These are phyloP conservation scores for Oryza brachyantha DNA, from an alignment of 176 grass and related monocot species.

Conservation along the genomic window DNA sequence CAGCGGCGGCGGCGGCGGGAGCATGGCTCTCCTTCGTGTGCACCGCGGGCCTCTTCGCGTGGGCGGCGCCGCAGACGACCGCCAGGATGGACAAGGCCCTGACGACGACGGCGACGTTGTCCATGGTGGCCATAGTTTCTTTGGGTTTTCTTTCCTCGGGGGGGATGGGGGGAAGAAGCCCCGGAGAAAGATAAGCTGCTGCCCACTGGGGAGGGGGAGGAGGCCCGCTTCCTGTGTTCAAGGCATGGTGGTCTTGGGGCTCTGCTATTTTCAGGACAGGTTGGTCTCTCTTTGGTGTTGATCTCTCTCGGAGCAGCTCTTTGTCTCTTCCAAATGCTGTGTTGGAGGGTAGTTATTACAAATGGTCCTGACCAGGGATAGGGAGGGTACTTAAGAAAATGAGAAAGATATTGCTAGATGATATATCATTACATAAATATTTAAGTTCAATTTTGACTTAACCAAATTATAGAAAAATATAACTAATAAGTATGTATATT, in stretches of 20 bases:
- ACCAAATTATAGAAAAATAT: no score
- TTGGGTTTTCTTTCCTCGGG: no score
- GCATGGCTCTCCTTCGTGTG: neutral
- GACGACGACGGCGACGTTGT: neutral
- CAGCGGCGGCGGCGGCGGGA: no score
- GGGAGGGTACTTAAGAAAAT: no score
- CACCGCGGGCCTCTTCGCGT: neutral
- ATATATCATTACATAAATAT: no score
- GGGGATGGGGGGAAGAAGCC: no score
- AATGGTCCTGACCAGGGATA: no score
- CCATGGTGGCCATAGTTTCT: slow-evolving; percentile 29
- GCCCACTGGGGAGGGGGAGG: neutral
- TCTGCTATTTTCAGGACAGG: slow-evolving; percentile 28
- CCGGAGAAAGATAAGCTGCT: slow-evolving; percentile 32
- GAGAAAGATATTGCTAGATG: no score
- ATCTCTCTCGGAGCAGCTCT: neutral
- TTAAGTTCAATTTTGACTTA: no score
- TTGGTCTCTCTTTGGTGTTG: neutral
- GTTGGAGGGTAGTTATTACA: neutral
- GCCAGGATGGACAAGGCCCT: slow-evolving; percentile 9
- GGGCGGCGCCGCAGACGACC: neutral
- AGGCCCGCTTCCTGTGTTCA: slow-evolving; percentile 10
- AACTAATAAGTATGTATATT: no score
- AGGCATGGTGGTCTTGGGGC: slow-evolving; percentile 16
- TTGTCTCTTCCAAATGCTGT: neutral